Conservation (phyloP, 768 basidiomycete species). For the Mycena crocata region DNA sequence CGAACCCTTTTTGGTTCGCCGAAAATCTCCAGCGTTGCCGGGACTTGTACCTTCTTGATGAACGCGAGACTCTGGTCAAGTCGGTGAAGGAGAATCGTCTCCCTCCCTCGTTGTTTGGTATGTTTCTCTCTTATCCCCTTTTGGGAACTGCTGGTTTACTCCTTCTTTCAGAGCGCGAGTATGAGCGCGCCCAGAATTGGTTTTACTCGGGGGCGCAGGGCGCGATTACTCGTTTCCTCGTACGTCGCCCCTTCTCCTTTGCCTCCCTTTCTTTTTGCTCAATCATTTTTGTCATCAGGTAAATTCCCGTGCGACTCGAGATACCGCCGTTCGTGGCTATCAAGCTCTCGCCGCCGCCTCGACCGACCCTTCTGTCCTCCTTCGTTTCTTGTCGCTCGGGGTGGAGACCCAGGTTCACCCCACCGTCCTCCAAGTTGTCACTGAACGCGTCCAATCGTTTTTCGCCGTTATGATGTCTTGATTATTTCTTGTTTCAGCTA, state of each 20-base stretch:
- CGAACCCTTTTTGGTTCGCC: background rate
- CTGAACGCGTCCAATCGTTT: background rate
- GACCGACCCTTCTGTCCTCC: background rate
- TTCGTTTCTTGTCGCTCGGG: constrained; percentile 2
- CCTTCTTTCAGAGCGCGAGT: background rate
- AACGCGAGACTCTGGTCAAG: background rate
- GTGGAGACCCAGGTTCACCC: background rate
- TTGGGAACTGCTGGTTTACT: background rate
- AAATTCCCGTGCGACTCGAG: background rate
- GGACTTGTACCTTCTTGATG: background rate
- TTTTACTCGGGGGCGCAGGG: background rate
- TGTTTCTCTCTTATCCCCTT: background rate
- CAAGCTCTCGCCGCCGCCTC: background rate
- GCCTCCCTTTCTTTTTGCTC: background rate
- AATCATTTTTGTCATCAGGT: background rate
- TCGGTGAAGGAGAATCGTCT: background rate
- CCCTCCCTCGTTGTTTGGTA: background rate
- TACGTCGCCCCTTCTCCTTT: background rate
- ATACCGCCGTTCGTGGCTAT: background rate
- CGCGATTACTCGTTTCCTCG: background rate
- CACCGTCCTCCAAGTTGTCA: background rate
- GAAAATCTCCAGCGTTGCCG: background rate
- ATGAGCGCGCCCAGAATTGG: background rate
- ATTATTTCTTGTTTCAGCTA: no score
- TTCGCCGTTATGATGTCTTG: background rate